phyloP scores from a whole-genome alignment of 2,329 filamentous ascomycete genomes.

The Aphanocladium album region DNA sequence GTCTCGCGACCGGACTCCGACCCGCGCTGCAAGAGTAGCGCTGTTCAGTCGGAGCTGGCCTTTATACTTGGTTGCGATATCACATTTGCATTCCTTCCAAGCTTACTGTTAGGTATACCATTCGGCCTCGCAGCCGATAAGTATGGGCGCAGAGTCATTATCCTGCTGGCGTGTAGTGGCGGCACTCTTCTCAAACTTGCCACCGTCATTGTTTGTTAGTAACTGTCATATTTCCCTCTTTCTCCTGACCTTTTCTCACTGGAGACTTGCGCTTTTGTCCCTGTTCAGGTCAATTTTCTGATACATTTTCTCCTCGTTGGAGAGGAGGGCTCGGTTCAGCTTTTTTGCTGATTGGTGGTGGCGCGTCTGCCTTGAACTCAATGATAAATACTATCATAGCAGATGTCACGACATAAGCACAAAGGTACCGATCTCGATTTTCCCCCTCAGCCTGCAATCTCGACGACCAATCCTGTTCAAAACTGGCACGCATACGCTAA shows the following conservation, averaged over 20 bases:
- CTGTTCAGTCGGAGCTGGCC: slow-evolving; percentile 19
- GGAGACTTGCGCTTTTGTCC: background rate
- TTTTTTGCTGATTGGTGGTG: too few relatives aligned
- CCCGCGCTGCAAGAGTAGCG: slow-evolving; percentile 17
- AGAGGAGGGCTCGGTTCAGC: too few relatives aligned
- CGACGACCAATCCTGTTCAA: too few relatives aligned
- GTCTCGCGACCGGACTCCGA: background rate
- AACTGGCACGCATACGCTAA: too few relatives aligned
- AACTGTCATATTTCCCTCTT: background rate
- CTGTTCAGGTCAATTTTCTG: slow-evolving; percentile 13
- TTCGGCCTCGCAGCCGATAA: slow-evolving; percentile 18
- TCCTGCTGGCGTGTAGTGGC: slow-evolving; percentile 16
- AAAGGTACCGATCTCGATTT: slow-evolving; percentile 1
- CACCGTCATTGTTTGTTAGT: slow-evolving; percentile 12
- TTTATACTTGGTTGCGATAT: slow-evolving; percentile 17
- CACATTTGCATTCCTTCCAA: slow-evolving; percentile 17
- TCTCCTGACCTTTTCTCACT: background rate
- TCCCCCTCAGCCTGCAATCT: too few relatives aligned
- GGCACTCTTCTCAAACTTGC: slow-evolving; percentile 1
- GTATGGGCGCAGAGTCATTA: slow-evolving; percentile 16
- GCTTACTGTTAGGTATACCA: slow-evolving; percentile 16
- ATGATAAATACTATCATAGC: too few relatives aligned
- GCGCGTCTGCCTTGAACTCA: too few relatives aligned
- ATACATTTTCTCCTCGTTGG: slow-evolving; percentile 8
- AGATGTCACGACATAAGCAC: background rate